Base-by-base conservation (phyloP, 2,329 filamentous ascomycete species). In the Colletotrichum karsti region DNA sequence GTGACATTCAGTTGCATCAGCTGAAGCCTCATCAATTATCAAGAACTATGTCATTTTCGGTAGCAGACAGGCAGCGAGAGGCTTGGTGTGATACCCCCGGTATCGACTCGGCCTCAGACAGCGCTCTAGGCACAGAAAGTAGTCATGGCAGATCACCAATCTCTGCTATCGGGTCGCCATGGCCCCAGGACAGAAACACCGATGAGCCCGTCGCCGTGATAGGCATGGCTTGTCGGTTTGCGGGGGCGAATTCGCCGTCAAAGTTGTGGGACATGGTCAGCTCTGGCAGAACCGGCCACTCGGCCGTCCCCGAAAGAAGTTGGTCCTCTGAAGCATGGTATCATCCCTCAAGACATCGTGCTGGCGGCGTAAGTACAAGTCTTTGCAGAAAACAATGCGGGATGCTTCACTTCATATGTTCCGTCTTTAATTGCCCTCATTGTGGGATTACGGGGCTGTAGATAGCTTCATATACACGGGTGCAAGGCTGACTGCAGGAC, bases 161-260 rank as follows among this genome's bases (percentile, higher is more conserved):
- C 12, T 15, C 46, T 6, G 50, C 15, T 12, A 20, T 4, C 30
- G 18, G 26, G 12, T 35, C 28, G 50, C 26, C 50, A 22, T 53
- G 50, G 50, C 28, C 50, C 9, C n/a, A 10, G 18, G 30, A 30
- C n/a, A 35, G n/a, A 28, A 18, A 15, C 13, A 30, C 33, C 7
- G 56, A 48, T 50, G 46, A 62, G 48, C 58, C 58, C 10, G 42
- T 62, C 5, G 58, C 58, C 1, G 18, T 62, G 3, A 8, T 54
- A 8, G 58, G 58, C 7, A 62, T 62, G 37, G 58, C 58, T 4
- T 62, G 58, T 24, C 58, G 58, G 3, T 62, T 62, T n/a, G n/a
- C 56, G 9, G 13, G 42, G 10, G 58, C 13, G 7, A 7, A 41
- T 10, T 62, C 46, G 4, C 58, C 46, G 15, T 33, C 58, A 12